phyloP scores from a whole-genome alignment of 108 stramenopile genomes.

The Phaeodactylum tricornutum region DNA sequence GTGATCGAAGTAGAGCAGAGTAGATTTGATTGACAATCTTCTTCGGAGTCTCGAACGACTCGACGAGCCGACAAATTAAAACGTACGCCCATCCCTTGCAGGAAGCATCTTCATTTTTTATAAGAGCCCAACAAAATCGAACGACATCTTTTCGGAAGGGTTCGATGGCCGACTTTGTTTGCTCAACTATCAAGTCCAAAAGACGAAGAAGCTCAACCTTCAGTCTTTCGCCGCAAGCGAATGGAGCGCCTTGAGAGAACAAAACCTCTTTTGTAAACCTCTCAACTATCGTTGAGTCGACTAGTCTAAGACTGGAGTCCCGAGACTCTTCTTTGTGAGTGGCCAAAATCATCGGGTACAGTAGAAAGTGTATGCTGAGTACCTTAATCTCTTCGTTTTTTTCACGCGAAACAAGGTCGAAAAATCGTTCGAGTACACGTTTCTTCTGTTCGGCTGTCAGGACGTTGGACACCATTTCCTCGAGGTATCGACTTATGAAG shows the following conservation, averaged over 20 bases:
- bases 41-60: conserved; percentile 63
- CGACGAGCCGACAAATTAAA: conserved; percentile 76
- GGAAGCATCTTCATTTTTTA: conserved; percentile 72
- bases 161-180: conserved; percentile 36
- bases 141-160: conserved; percentile 69
- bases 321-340: conserved; percentile 2
- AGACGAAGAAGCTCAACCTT: conserved; percentile 86
- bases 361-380: conserved; percentile 52
- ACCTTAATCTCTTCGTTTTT: conserved; percentile 76
- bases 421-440: conserved; percentile 58
- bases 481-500: conserved; percentile 20
- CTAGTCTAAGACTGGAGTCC: conserved; percentile 13
- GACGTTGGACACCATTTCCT: conserved; percentile 28
- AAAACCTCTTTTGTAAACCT: conserved; percentile 34
- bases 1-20: conserved; percentile 61
- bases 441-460: conserved; percentile 30
- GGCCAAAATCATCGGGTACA: conserved; percentile 44
- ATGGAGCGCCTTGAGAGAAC: conserved; percentile 16
- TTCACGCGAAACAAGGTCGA: conserved; percentile 47
- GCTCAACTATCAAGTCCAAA: conserved; percentile 69
- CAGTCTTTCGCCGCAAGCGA: conserved; percentile 40
- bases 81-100: conserved; percentile 91
- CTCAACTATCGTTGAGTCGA: conserved; percentile 13
- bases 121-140: conserved; percentile 81
- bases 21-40: conserved; percentile 87